Base-by-base conservation (phyloP, 306 rosid species). In the Cucurbita pepo region DNA sequence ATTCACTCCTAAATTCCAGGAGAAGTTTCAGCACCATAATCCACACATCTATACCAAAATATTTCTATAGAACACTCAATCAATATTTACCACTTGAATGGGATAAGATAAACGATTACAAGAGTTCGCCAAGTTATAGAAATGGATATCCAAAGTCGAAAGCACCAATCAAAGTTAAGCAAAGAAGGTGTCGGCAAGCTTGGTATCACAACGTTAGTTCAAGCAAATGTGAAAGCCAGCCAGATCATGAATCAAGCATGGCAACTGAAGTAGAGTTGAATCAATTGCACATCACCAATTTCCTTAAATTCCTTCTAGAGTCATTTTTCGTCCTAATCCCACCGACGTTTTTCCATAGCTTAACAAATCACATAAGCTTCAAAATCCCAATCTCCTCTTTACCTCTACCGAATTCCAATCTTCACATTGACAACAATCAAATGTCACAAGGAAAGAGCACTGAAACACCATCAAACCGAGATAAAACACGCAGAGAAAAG, bases 141-240 rank as follows among this genome's bases (percentile, higher is more conserved):
- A 47, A 45, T 21, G 56, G 19, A 67, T 67, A 21, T 47, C 22
- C 19, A 16, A 3, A 48, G 59, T 13, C 3, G 74, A 15, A 30
- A 30, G 34, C 34, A 30, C 34, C 34, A 30, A 30, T 30, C 73
- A 48, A 67, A 69, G 3, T 48, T 15, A 69, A 10, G 74, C 2
- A n/a, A 69, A 51, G 59, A 50, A 69, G 74, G 58, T 69, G 74
- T 69, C 72, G 63, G 71, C 72, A 76, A 71, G 78, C 63, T 73
- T 60, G 8, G 57, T 18, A 58, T 51, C 57, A 48, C 15, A 75
- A 7, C 62, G 61, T 19, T 60, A 59, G 69, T 74, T 62, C 70
- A 73, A 82, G 50, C 60, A 79, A 78, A 50, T 63, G 41, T 57
- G 44, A 75, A 73, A 57, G 56, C 78, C 51, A 65, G 69, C 60